Base-by-base conservation (phyloP, 2,329 filamentous ascomycete genomes). In the Colletotrichum tropicicola region DNA sequence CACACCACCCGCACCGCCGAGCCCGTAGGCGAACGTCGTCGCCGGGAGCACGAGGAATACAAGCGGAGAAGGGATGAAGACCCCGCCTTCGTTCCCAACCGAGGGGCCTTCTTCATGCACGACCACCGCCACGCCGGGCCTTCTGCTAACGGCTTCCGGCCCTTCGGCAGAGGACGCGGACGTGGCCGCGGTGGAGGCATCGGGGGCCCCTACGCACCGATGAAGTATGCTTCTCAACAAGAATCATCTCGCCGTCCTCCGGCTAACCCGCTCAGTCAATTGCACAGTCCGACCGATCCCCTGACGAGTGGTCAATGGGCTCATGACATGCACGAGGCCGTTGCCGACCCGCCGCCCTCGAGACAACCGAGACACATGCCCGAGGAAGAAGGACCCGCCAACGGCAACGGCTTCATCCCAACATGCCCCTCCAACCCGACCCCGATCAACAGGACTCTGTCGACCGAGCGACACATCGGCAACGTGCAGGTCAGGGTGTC, bases 21-120 rank as follows among this genome's bases (percentile, higher is more conserved):
- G 72, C 84, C 86, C 32, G 81, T 87, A 63, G 86, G 87, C 56
- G 92, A 96, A 68, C 86, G 89, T 69, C 90, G 92, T 77, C 89
- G 92, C 69, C 89, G 92, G 70, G 94, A 98, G 74, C 93, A 97
- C 73, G 94, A 97, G 69, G 93, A 97, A 74, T 97, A 97, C 80
- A 90, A 91, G 79, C 93, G 91, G 80, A 92, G 92, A 77, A 88
- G 93, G 71, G 93, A 97, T 74, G 90, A 93, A 71, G 93, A 97
- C 76, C 95, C 95, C 35, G 90, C 94, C 10, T 97, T 97, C 79
- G 95, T 98, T 59, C 95, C 96, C 57, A 98, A 97, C 73, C 86
- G 95, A 69, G 96, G 96, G 64, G 91, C 92, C 67, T 98, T 98
- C 83, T 98, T 98, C 82, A 94, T 98, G 88, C 95, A 98, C 78